Evolutionary conservation across 1,284 basidiomycete species (phyloP).

Genomic region (Ganoderma meredithae): DNA sequence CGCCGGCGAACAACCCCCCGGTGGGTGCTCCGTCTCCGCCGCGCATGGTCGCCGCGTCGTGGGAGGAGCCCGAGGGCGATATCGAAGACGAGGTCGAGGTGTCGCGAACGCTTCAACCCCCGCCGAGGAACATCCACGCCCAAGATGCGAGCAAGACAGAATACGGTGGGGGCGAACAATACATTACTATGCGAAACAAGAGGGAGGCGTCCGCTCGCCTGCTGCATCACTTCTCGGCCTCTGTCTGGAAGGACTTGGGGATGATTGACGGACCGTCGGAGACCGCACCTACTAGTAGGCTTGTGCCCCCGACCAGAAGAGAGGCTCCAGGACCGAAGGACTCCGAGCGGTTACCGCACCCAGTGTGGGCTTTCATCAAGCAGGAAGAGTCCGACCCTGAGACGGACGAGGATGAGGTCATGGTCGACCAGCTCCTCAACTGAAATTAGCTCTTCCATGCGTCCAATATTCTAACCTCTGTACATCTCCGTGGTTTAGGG

Average conservation of each 20-base stretch:
- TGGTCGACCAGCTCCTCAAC: not conserved
- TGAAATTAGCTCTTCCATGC: not conserved
- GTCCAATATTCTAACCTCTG: too few species aligned
- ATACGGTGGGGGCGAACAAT: too few species aligned
- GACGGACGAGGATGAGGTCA: not conserved
- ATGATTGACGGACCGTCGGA: not conserved
- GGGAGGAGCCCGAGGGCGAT: not conserved
- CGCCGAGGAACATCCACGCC: not conserved
- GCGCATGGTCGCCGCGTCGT: not conserved
- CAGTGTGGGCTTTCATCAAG: not conserved
- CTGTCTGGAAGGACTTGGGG: not conserved
- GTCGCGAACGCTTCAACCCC: not conserved
- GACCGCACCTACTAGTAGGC: not conserved
- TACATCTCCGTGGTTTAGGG: too few species aligned
- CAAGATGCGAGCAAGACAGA: not conserved
- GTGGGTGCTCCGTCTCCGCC: not conserved
- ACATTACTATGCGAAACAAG: too few species aligned
- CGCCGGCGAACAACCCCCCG: not conserved
- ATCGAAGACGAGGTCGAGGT: not conserved
- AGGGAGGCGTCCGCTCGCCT: not conserved
- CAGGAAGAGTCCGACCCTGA: conserved; percentile 2
- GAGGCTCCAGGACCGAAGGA: not conserved
- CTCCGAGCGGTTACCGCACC: not conserved
- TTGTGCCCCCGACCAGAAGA: not conserved
- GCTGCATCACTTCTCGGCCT: not conserved